These are phyloP conservation scores for Chamaenerion angustifolium DNA, from an alignment of 345 rosid species.

Conservation along the genomic window DNA sequence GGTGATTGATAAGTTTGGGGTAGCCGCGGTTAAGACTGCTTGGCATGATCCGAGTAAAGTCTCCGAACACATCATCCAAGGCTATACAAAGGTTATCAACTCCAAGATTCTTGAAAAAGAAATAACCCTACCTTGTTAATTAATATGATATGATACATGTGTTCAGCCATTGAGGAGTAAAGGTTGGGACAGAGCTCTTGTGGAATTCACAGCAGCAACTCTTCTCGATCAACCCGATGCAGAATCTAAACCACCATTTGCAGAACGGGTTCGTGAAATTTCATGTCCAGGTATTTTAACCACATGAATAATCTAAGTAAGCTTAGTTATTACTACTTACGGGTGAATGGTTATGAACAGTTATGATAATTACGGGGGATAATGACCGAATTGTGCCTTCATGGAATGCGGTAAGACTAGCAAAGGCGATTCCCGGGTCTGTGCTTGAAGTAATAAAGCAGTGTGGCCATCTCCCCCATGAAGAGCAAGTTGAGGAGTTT, in stretches of 20 bases:
- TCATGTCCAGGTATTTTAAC: constrained; percentile 49
- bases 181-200: constrained; percentile 77
- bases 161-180: constrained; percentile 50
- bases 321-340: too few relatives aligned
- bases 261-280: constrained; percentile 45
- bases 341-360: constrained; percentile 10
- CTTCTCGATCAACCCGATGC: constrained; percentile 36
- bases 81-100: constrained; percentile 71
- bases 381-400: constrained; percentile 73
- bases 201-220: constrained; percentile 57
- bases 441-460: constrained; percentile 48
- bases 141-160: too few relatives aligned
- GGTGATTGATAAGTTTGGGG: constrained; percentile 57
- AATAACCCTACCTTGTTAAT: too few relatives aligned
- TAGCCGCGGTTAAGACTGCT: constrained; percentile 51
- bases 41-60: constrained; percentile 47
- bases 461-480: constrained; percentile 92
- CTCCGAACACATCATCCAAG: constrained; percentile 38
- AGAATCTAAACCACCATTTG: constrained; percentile 29
- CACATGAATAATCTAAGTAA: too few relatives aligned
- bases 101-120: not conserved
- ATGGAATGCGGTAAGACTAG: constrained; percentile 73
- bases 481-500: constrained; percentile 78
- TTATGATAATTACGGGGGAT: constrained; percentile 71
- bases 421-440: constrained; percentile 60